phyloP scores from a whole-genome alignment of 2,329 filamentous ascomycete genomes.

The Talaromyces sp. region DNA sequence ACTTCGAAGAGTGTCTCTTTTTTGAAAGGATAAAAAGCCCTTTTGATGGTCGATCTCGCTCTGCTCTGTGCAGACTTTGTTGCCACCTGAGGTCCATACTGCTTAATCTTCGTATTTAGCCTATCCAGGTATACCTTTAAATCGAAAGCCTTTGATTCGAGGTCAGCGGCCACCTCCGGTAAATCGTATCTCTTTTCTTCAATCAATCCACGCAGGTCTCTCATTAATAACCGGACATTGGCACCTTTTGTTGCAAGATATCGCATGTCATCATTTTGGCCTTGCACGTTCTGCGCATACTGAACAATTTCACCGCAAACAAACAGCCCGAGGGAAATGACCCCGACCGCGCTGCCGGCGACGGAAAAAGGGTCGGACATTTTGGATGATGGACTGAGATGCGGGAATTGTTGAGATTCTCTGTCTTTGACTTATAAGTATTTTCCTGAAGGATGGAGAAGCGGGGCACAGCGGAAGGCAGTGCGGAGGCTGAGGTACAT shows the following conservation, averaged over 20 bases:
- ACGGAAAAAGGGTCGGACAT: conserved; percentile 3
- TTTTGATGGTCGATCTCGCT: not conserved
- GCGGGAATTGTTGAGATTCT: no score
- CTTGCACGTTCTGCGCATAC: not conserved
- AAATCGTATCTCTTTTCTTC: not conserved
- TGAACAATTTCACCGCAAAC: not conserved
- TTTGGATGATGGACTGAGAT: no score
- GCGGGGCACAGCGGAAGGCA: no score
- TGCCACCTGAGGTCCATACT: not conserved
- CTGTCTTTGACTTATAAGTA: no score
- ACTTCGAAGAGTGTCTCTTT: not conserved
- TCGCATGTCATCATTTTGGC: not conserved
- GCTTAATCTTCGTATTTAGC: not conserved
- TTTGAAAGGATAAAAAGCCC: not conserved
- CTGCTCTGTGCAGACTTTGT: not conserved
- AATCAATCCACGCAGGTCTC: not conserved
- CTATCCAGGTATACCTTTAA: not conserved
- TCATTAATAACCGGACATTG: not conserved
- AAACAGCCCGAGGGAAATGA: conserved; percentile 1
- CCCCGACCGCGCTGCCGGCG: conserved; percentile 2
- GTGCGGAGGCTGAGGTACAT: no score
- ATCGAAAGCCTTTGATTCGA: not conserved
- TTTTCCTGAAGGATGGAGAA: no score
- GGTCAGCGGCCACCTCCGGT: not conserved
- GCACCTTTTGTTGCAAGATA: not conserved